Evolutionary conservation across 768 basidiomycete species (phyloP).

Genomic region (Serendipita sp.): DNA sequence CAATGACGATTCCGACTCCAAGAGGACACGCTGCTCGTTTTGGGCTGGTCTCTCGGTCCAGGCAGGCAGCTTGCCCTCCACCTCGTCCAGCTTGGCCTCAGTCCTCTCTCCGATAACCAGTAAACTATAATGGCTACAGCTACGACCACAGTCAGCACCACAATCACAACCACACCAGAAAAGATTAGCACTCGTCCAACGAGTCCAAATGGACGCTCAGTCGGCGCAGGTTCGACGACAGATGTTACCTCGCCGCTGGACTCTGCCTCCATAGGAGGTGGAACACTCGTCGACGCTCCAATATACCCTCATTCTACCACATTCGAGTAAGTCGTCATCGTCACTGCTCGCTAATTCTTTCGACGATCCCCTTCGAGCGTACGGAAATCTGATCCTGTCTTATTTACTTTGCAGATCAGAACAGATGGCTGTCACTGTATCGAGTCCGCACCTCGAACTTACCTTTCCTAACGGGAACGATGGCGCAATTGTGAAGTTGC

Average conservation of each 20-base stretch:
- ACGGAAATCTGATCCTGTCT: not conserved
- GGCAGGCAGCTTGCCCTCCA: no score
- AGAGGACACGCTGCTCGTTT: no score
- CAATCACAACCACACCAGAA: not conserved
- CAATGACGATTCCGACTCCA: no score
- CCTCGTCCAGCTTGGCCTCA: no score
- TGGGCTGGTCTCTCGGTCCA: no score
- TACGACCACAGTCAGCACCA: not conserved
- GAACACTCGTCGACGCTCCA: conserved; percentile 3
- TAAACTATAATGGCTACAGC: not conserved
- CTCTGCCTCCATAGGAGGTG: not conserved
- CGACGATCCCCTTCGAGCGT: not conserved
- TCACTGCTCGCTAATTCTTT: not conserved
- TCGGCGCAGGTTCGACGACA: not conserved
- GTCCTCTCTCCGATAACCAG: no score
- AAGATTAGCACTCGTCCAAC: not conserved
- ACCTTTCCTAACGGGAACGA: conserved; percentile 4
- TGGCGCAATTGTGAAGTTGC: not conserved
- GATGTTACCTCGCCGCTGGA: not conserved
- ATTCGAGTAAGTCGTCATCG: not conserved
- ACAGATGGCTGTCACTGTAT: not conserved
- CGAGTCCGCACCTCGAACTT: not conserved
- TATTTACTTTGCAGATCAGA: not conserved
- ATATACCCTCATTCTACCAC: not conserved
- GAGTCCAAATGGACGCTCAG: not conserved